Percentiles rank a stretch among this genome's conserved stretches.
Conservation (phyloP, 192 early-diverging fungal species). For the Backusella luteola region DNA sequence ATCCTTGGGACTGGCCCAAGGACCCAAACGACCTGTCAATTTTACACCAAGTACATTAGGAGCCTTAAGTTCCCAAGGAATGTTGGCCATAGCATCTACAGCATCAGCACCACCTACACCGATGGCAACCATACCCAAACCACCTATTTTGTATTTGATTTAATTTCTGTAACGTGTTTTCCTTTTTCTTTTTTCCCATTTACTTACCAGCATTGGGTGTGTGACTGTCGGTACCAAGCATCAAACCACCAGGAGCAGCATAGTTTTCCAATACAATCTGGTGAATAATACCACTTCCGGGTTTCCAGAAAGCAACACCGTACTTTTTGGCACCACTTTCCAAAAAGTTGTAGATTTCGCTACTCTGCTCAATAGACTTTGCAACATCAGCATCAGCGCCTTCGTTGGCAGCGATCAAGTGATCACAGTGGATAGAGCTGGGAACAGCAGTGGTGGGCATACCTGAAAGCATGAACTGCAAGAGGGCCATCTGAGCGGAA, state of each 20-base stretch:
- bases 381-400: slow-evolving; percentile 85
- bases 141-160: slow-evolving; percentile 60
- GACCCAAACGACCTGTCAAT: slow-evolving; percentile 80
- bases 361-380: slow-evolving; percentile 82
- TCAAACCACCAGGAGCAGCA: slow-evolving; percentile 94
- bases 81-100: slow-evolving; percentile 97
- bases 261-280: slow-evolving; percentile 99
- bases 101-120: slow-evolving; percentile 99
- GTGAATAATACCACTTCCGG: slow-evolving; percentile 97
- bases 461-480: slow-evolving; percentile 98
- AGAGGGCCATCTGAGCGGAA: slow-evolving; percentile 90
- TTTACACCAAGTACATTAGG: slow-evolving; percentile 95
- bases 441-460: slow-evolving; percentile 94
- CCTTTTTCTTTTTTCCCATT: background rate
- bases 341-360: slow-evolving; percentile 94
- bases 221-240: slow-evolving; percentile 95
- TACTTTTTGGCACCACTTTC: slow-evolving; percentile 85
- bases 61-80: slow-evolving; percentile 98
- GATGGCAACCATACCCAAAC: slow-evolving; percentile 94
- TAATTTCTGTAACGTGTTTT: slow-evolving; percentile 21
- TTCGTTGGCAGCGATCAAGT: slow-evolving; percentile 93
- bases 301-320: slow-evolving; percentile 96
- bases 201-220: slow-evolving; percentile 56
- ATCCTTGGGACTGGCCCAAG: slow-evolving; percentile 95
- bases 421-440: slow-evolving; percentile 97